phyloP scores from a whole-genome alignment of 192 early-diverging fungal genomes.

The Hyaloraphidium curvatum region DNA sequence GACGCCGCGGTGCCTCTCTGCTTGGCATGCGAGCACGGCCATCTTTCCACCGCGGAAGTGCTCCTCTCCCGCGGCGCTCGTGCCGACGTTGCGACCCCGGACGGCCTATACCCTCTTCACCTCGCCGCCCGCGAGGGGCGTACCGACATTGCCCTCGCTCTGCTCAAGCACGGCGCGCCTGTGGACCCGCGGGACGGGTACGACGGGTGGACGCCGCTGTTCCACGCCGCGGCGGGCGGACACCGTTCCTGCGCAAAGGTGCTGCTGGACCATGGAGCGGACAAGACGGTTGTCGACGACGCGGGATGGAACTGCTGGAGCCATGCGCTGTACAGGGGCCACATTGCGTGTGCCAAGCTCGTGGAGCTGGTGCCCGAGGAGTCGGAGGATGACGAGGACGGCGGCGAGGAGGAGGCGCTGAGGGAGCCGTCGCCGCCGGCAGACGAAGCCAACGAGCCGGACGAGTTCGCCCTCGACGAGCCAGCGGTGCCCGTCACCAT shows the following conservation, averaged over 20 bases:
- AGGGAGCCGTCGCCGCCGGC: no score
- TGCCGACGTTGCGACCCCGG: conserved; percentile 40
- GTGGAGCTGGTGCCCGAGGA: conserved; percentile 11
- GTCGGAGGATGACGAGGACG: conserved; percentile 1
- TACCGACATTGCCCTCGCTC: conserved; percentile 38
- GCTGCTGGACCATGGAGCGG: conserved; percentile 55
- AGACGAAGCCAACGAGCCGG: neutral
- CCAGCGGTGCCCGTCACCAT: neutral
- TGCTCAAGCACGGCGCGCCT: conserved; percentile 52
- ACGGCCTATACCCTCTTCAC: conserved; percentile 77
- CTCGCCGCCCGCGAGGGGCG: conserved; percentile 72
- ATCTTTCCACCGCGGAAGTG: conserved; percentile 61
- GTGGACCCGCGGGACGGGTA: conserved; percentile 74
- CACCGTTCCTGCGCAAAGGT: conserved; percentile 59
- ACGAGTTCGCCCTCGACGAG: neutral
- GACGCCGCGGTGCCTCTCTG: conserved; percentile 52
- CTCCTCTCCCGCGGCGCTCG: conserved; percentile 58
- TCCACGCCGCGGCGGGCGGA: conserved; percentile 84
- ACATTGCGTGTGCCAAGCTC: conserved; percentile 23
- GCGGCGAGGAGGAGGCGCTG: no score
- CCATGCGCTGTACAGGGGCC: conserved; percentile 46
- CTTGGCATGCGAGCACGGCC: conserved; percentile 85
- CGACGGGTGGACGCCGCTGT: conserved; percentile 91
- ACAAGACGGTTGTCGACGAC: conserved; percentile 61
- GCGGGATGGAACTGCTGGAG: conserved; percentile 62